Conservation (phyloP, 1,284 basidiomycete genomes). For the Tylopilus sp. region DNA sequence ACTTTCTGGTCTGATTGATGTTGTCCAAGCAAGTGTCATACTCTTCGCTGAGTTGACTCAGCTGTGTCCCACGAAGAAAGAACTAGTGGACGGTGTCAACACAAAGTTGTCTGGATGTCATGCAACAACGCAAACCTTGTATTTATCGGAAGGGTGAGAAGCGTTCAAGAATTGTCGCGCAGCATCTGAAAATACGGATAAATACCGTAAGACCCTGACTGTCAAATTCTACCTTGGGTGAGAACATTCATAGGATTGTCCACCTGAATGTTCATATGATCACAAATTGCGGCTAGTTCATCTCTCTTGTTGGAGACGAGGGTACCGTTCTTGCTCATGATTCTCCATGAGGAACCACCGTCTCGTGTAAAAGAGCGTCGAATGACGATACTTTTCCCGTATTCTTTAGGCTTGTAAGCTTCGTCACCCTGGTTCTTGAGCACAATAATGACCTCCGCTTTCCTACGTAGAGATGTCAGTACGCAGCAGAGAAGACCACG, state of each 20-base stretch:
- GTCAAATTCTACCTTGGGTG: constrained; percentile 65
- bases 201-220: neutral
- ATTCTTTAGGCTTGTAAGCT: constrained; percentile 80
- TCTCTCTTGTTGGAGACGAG: constrained; percentile 78
- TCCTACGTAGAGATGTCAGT: constrained; percentile 12
- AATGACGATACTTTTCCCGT: constrained; percentile 82
- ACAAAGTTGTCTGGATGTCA: neutral
- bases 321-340: constrained; percentile 68
- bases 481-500: neutral
- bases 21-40: constrained; percentile 78
- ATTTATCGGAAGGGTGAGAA: constrained; percentile 84
- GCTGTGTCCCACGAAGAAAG: constrained; percentile 91
- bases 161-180: constrained; percentile 79
- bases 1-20: constrained; percentile 60
- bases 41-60: constrained; percentile 83
- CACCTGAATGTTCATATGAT: constrained; percentile 95
- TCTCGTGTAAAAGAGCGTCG: constrained; percentile 79
- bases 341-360: constrained; percentile 79
- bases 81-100: constrained; percentile 52
- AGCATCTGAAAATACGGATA: constrained; percentile 34
- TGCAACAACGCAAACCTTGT: constrained; percentile 55
- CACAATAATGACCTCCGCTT: constrained; percentile 72
- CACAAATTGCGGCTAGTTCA: constrained; percentile 83
- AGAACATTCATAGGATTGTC: constrained; percentile 96
- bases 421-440: constrained; percentile 89